Percentiles rank a stretch among this genome's conserved stretches.
These are phyloP conservation scores for Colletotrichum limetticola DNA, from an alignment of 2,329 filamentous ascomycete genomes.

Conservation along the genomic window DNA sequence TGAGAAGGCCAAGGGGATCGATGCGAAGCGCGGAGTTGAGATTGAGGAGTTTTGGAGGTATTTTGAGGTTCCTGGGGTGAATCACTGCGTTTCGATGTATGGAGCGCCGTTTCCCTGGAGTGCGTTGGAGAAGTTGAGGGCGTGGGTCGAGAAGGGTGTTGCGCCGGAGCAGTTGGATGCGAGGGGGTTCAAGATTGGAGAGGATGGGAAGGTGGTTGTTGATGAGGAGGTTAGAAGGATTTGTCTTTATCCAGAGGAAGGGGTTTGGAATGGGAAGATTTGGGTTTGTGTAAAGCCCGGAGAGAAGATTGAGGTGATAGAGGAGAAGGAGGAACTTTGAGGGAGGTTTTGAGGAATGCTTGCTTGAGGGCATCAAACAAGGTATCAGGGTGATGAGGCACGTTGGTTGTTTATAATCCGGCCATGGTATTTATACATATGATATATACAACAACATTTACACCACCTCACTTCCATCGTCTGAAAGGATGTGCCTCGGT, in stretches of 20 bases:
- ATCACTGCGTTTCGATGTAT: slow-evolving; percentile 51
- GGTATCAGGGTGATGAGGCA: accelerated
- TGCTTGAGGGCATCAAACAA: not conserved
- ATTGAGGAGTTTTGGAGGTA: slow-evolving; percentile 38
- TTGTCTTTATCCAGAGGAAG: slow-evolving; percentile 3
- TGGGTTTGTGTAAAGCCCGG: not conserved
- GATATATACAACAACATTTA: not conserved
- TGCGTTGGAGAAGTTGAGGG: slow-evolving; percentile 40
- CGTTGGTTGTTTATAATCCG: no score
- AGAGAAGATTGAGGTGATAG: not conserved
- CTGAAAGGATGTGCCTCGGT: slow-evolving; percentile 48
- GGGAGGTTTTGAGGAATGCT: not conserved
- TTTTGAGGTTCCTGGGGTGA: slow-evolving; percentile 62
- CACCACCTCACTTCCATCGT: not conserved
- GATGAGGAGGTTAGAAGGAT: not conserved
- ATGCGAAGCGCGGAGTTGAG: not conserved
- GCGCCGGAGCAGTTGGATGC: slow-evolving; percentile 45
- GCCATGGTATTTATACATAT: not conserved
- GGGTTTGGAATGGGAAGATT: not conserved
- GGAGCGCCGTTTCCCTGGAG: slow-evolving; percentile 4
- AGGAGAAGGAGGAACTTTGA: slow-evolving; percentile 1
- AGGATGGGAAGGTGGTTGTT: not conserved
- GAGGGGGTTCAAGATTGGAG: not conserved
- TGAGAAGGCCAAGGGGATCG: not conserved
- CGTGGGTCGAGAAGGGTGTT: slow-evolving; percentile 67